Percentiles rank a stretch among this genome's conserved stretches.
Conservation (phyloP, 148 eudicot genomes). For the Rhododendron mucronatum region DNA sequence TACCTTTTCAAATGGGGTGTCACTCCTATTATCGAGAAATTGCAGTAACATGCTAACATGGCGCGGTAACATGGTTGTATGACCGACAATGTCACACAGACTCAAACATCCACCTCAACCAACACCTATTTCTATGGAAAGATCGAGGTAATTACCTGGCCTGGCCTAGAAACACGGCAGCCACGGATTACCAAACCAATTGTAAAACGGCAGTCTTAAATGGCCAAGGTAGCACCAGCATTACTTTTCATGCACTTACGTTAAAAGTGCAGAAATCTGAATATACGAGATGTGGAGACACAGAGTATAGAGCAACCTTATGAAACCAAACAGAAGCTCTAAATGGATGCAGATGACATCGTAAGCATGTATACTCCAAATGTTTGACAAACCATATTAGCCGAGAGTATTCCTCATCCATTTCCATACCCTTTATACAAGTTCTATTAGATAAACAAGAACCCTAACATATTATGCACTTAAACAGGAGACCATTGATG, state of each 20-base stretch:
- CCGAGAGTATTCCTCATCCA: not conserved
- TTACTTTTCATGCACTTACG: not conserved
- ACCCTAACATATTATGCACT: not conserved
- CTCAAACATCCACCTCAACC: too few relatives aligned
- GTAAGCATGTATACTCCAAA: constrained; percentile 4
- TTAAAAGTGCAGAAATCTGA: not conserved
- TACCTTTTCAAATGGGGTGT: too few relatives aligned
- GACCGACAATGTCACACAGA: too few relatives aligned
- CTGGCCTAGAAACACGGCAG: not conserved
- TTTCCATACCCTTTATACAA: constrained; percentile 13
- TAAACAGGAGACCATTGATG: not conserved
- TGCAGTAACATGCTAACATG: too few relatives aligned
- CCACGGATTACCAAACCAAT: not conserved
- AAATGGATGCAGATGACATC: not conserved
- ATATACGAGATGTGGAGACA: not conserved
- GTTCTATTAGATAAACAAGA: constrained; percentile 4
- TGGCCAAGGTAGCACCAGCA: not conserved
- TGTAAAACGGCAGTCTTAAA: not conserved
- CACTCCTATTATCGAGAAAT: too few relatives aligned
- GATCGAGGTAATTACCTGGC: too few relatives aligned
- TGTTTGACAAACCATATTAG: not conserved
- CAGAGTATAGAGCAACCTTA: not conserved
- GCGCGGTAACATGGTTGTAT: too few relatives aligned
- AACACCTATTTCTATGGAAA: too few relatives aligned
- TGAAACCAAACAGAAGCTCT: not conserved